These are phyloP conservation scores for Penicillium samsonianum DNA, from an alignment of 495 filamentous ascomycete species.

Conservation along the genomic window DNA sequence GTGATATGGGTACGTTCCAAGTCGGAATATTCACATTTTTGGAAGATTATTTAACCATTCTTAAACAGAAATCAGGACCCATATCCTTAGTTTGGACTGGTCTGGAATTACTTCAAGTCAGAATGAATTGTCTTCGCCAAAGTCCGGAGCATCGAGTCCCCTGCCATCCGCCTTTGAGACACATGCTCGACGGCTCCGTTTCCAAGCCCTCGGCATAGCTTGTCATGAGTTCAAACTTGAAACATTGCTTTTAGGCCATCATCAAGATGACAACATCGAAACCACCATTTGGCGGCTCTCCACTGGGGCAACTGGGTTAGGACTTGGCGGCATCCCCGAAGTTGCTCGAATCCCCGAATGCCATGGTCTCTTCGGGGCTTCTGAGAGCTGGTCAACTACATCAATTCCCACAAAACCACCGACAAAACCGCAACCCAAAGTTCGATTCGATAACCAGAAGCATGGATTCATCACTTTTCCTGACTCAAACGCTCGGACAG, in stretches of 20 bases:
- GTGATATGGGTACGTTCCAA: slow-evolving; percentile 36
- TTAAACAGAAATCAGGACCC: slow-evolving; percentile 48
- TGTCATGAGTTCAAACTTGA: slow-evolving; percentile 52
- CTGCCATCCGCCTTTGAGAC: slow-evolving; percentile 71
- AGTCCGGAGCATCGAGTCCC: slow-evolving; percentile 40
- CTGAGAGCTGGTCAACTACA: slow-evolving; percentile 60
- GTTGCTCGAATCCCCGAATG: slow-evolving; percentile 78
- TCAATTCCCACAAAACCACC: slow-evolving; percentile 11
- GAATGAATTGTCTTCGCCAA: slow-evolving; percentile 5
- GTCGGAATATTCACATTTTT: slow-evolving; percentile 1
- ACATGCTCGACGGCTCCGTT: slow-evolving; percentile 72
- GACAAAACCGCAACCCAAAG: not conserved
- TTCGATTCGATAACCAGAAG: slow-evolving; percentile 16
- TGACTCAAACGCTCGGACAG: not conserved
- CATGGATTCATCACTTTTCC: slow-evolving; percentile 15
- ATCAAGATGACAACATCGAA: slow-evolving; percentile 84
- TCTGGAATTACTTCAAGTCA: slow-evolving; percentile 17
- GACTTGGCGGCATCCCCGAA: slow-evolving; percentile 67
- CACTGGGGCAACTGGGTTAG: slow-evolving; percentile 59
- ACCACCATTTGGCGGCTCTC: slow-evolving; percentile 77
- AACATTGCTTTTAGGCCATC: slow-evolving; percentile 75
- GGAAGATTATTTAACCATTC: slow-evolving; percentile 17
- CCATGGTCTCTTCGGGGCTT: slow-evolving; percentile 67
- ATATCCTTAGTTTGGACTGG: slow-evolving; percentile 57
- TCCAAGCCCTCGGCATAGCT: slow-evolving; percentile 63